Evolutionary conservation across 495 filamentous ascomycete species (phyloP).

Genomic region (Annulohypoxylon moriforme): DNA sequence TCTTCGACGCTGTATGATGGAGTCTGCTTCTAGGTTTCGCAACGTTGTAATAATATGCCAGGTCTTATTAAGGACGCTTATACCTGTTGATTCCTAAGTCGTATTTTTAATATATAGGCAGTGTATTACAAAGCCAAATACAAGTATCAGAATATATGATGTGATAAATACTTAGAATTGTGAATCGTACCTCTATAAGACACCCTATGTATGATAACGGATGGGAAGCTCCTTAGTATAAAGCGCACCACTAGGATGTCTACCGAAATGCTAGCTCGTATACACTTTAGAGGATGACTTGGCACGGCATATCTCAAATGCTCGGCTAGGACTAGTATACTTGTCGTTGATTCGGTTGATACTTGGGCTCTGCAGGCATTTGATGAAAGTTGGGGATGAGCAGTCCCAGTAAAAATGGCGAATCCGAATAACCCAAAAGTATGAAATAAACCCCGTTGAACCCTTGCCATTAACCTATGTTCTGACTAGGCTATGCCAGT

Average conservation of each 20-base stretch:
- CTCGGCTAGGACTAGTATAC: not conserved
- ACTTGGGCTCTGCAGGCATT: not conserved
- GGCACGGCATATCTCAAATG: not conserved
- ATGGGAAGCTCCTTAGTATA: not conserved
- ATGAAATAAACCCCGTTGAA: not conserved
- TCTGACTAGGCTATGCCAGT: constrained; percentile 4
- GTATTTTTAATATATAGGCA: not conserved
- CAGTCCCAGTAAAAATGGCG: not conserved
- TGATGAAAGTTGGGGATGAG: not conserved
- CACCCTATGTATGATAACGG: not conserved
- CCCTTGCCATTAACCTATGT: constrained; percentile 1
- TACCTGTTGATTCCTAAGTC: too few relatives aligned
- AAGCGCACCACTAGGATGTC: not conserved
- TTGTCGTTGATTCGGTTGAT: not conserved
- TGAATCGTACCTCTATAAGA: not conserved
- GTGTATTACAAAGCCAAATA: not conserved
- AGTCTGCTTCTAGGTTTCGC: not conserved
- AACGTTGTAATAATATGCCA: not conserved
- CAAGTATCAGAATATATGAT: not conserved
- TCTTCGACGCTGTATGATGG: constrained; percentile 1
- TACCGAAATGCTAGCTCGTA: not conserved
- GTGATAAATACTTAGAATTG: not conserved
- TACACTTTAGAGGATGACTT: not conserved
- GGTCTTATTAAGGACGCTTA: not conserved
- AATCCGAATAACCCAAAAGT: not conserved